A percentile compares a stretch with the other conserved stretches of the same genome.
Conservation (phyloP, 805 yeast species). For the Brettanomyces custersianus region DNA sequence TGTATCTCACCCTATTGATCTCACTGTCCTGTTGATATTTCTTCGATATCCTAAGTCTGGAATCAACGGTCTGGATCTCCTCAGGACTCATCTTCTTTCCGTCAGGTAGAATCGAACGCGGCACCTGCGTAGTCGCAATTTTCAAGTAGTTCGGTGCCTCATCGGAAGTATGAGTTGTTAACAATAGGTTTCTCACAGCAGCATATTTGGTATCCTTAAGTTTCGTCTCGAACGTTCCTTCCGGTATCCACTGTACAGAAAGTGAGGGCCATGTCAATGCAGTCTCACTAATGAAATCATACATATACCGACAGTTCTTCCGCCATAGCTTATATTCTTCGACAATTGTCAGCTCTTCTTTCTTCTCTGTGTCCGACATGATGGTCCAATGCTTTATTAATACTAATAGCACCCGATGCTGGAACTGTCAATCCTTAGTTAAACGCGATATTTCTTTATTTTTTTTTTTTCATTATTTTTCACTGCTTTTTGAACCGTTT, state of each 20-base stretch:
- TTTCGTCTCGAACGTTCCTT: slow-evolving; percentile 18
- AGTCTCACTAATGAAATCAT: slow-evolving; percentile 74
- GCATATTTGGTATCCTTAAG: slow-evolving; percentile 21
- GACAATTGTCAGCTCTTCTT: slow-evolving; percentile 36
- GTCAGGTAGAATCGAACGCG: slow-evolving; percentile 28
- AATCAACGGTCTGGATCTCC: slow-evolving; percentile 29
- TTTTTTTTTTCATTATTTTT: too few relatives aligned
- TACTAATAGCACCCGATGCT: too few relatives aligned
- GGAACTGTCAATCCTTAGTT: too few relatives aligned
- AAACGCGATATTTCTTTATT: too few relatives aligned
- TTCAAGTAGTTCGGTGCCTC: slow-evolving; percentile 59
- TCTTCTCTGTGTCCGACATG: slow-evolving; percentile 16
- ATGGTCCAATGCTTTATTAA: too few relatives aligned
- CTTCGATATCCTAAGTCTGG: slow-evolving; percentile 52
- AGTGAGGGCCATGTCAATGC: slow-evolving; percentile 77
- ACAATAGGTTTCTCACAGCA: slow-evolving; percentile 37
- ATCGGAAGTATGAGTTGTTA: slow-evolving; percentile 72
- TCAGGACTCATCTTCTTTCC: slow-evolving; percentile 17
- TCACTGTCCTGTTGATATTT: slow-evolving; percentile 57
- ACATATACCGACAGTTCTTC: slow-evolving; percentile 73
- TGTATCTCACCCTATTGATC: slow-evolving; percentile 62
- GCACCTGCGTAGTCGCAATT: slow-evolving; percentile 52
- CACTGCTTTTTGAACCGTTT: too few relatives aligned
- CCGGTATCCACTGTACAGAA: slow-evolving; percentile 71
- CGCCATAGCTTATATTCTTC: slow-evolving; percentile 77